Evolutionary conservation across 345 rosid species (phyloP).

Genomic region (Lepidium sativum): DNA sequence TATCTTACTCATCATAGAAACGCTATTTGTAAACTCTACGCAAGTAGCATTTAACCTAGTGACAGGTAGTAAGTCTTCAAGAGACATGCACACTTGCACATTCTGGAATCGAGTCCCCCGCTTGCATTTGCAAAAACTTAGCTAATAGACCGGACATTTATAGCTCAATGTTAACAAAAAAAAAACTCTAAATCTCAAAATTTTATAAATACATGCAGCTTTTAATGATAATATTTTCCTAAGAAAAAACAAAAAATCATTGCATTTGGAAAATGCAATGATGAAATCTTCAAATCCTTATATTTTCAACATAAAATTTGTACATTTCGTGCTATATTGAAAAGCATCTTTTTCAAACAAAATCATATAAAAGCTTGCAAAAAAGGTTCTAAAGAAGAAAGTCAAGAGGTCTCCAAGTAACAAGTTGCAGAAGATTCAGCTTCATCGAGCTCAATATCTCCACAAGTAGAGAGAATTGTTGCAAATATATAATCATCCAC

Average conservation of each 20-base stretch:
- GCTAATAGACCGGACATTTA: too few relatives aligned
- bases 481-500: slow-evolving; percentile 63
- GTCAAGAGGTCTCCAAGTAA: slow-evolving; percentile 35
- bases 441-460: slow-evolving; percentile 45
- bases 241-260: not conserved
- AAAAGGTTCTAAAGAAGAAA: slow-evolving; percentile 1
- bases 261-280: not conserved
- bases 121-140: too few relatives aligned
- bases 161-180: too few relatives aligned
- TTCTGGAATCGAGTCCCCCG: too few relatives aligned
- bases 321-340: slow-evolving; percentile 8
- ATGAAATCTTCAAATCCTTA: not conserved
- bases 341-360: not conserved
- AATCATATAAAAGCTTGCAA: not conserved
- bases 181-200: not conserved
- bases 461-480: slow-evolving; percentile 55
- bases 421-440: slow-evolving; percentile 28
- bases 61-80: too few relatives aligned
- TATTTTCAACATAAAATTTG: not conserved
- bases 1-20: not conserved
- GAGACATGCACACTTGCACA: too few relatives aligned
- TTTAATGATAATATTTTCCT: not conserved
- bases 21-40: not conserved
- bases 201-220: not conserved
- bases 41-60: too few relatives aligned